Percentiles rank a stretch among this genome's conserved stretches.
These are phyloP conservation scores for Cercospora sp. DNA, from an alignment of 2,329 filamentous ascomycete species.

Conservation along the genomic window DNA sequence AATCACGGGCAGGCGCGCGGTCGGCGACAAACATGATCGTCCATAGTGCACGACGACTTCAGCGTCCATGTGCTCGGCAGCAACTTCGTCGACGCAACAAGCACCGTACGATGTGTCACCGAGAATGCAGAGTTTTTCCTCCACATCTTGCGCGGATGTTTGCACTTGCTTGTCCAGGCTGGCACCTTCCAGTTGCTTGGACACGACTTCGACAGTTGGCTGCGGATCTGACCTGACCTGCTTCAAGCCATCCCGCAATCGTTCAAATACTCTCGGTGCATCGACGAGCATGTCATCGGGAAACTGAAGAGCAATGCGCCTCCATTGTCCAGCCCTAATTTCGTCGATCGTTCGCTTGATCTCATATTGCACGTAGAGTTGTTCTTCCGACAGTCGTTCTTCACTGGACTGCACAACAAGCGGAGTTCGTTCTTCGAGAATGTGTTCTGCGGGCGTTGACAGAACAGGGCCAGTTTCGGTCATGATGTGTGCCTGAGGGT, in stretches of 20 bases:
- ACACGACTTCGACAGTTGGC: conserved; percentile 9
- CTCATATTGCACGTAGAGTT: conserved; percentile 78
- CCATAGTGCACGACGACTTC: conserved; percentile 95
- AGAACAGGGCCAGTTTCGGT: conserved; percentile 54
- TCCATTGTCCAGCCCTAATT: conserved; percentile 70
- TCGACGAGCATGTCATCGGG: conserved; percentile 90
- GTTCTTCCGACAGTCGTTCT: conserved; percentile 60
- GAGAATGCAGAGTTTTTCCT: conserved; percentile 71
- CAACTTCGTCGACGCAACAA: conserved; percentile 96
- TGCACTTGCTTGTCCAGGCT: background rate
- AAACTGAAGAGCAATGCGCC: conserved; percentile 86
- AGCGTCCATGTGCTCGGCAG: conserved; percentile 87
- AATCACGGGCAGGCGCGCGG: conserved; percentile 80
- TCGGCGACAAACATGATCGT: conserved; percentile 86
- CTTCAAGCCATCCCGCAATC: conserved; percentile 57
- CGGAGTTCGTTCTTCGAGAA: conserved; percentile 57
- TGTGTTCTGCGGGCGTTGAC: conserved; percentile 62
- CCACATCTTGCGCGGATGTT: conserved; percentile 34
- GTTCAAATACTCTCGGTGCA: conserved; percentile 74
- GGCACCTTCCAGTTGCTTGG: conserved; percentile 15
- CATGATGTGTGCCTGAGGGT: conserved; percentile 3
- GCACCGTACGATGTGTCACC: conserved; percentile 96
- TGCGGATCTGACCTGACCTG: conserved; percentile 5
- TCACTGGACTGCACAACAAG: conserved; percentile 35
- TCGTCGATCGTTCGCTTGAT: conserved; percentile 75